A percentile compares a stretch with the other conserved stretches of the same genome.
Conservation (phyloP, 331 rosid genomes). For the Erythrophleum ivorense region DNA sequence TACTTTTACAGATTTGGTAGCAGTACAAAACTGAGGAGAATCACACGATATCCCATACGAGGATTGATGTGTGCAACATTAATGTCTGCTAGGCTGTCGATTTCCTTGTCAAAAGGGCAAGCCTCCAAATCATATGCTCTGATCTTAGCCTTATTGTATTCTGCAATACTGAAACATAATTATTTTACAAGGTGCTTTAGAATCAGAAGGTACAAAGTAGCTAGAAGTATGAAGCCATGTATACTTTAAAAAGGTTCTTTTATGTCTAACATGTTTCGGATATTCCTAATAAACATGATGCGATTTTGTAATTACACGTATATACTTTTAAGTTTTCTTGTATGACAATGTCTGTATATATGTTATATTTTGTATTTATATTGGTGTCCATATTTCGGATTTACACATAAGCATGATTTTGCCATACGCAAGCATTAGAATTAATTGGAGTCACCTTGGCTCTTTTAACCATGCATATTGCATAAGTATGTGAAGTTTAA, state of each 20-base stretch:
- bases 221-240: background rate
- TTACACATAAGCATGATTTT: too few species aligned
- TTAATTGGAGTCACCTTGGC: background rate
- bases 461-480: too few species aligned
- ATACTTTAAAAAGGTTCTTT: background rate
- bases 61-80: background rate
- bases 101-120: background rate
- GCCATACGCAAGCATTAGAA: background rate
- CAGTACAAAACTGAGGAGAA: background rate
- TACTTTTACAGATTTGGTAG: background rate
- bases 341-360: too few species aligned
- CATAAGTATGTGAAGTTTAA: background rate
- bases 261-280: background rate
- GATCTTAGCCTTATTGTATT: background rate
- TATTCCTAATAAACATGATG: too few species aligned
- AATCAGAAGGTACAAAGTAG: background rate
- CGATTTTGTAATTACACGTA: too few species aligned
- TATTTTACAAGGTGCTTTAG: background rate
- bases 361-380: too few species aligned
- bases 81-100: conserved; percentile 1
- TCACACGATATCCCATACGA: conserved; percentile 18
- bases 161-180: background rate
- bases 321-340: too few species aligned
- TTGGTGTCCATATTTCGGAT: too few species aligned
- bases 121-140: background rate